Evolutionary conservation across 1,284 basidiomycete species (phyloP).

Genomic region (Pholiota adiposa): DNA sequence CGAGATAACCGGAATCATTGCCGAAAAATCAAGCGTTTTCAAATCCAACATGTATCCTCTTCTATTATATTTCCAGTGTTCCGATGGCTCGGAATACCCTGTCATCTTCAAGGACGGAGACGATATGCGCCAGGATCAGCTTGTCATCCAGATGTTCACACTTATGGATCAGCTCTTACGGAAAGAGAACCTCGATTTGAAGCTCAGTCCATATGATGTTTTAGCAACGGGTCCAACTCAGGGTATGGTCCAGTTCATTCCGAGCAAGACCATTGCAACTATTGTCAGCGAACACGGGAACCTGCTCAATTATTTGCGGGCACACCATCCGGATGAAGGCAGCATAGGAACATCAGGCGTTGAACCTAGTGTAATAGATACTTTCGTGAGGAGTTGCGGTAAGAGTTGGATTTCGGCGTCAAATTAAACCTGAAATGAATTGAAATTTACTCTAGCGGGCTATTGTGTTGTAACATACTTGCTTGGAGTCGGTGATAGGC

Average conservation of each 20-base stretch:
- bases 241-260: slow-evolving; percentile 97
- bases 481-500: slow-evolving; percentile 96
- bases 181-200: slow-evolving; percentile 95
- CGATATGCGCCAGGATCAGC: slow-evolving; percentile 97
- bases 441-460: slow-evolving; percentile 68
- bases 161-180: slow-evolving; percentile 94
- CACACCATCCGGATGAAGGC: slow-evolving; percentile 88
- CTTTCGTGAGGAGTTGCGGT: slow-evolving; percentile 97
- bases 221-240: slow-evolving; percentile 92
- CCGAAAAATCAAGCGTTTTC: slow-evolving; percentile 95
- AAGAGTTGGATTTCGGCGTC: slow-evolving; percentile 42
- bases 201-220: slow-evolving; percentile 92
- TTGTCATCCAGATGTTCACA: slow-evolving; percentile 96
- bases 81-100: slow-evolving; percentile 81
- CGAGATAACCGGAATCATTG: slow-evolving; percentile 81
- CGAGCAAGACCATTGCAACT: slow-evolving; percentile 92
- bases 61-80: slow-evolving; percentile 86
- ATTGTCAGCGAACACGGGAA: slow-evolving; percentile 95
- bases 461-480: slow-evolving; percentile 99
- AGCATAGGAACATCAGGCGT: slow-evolving; percentile 94
- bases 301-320: slow-evolving; percentile 86
- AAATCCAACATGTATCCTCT: slow-evolving; percentile 97
- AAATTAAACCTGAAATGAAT: background rate
- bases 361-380: slow-evolving; percentile 91
- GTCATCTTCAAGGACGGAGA: slow-evolving; percentile 99